Evolutionary conservation across 2,329 filamentous ascomycete genomes (phyloP).

Genomic region (Colletotrichum cereale): DNA sequence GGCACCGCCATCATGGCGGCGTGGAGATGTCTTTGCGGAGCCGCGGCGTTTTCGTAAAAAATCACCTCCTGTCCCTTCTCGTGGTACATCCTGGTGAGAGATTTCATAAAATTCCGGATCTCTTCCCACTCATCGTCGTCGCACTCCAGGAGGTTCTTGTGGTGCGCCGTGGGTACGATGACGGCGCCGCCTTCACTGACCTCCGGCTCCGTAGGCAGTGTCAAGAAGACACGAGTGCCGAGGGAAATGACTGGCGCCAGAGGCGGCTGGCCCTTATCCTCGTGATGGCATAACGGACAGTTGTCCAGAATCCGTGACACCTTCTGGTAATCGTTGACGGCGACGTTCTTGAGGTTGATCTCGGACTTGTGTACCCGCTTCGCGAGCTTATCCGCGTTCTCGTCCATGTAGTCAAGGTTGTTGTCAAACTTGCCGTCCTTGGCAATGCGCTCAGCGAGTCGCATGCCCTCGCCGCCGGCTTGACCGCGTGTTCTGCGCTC

Average conservation of each 20-base stretch:
- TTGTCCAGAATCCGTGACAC: conserved; percentile 87
- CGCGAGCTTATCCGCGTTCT: conserved; percentile 92
- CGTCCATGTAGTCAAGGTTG: conserved; percentile 96
- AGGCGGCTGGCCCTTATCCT: conserved; percentile 80
- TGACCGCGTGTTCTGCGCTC: conserved; percentile 87
- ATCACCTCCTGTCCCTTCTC: conserved; percentile 91
- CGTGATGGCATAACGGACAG: conserved; percentile 93
- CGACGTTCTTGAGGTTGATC: conserved; percentile 86
- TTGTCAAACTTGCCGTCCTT: conserved; percentile 93
- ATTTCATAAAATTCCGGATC: conserved; percentile 99
- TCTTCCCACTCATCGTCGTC: conserved; percentile 99
- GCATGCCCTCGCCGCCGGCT: conserved; percentile 81
- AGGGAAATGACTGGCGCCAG: conserved; percentile 88
- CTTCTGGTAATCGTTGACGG: conserved; percentile 90
- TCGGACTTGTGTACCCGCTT: conserved; percentile 89
- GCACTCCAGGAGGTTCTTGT: conserved; percentile 92
- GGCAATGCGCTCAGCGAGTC: conserved; percentile 91
- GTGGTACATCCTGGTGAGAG: conserved; percentile 92
- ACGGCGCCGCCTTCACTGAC: conserved; percentile 85
- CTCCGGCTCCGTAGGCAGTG: conserved; percentile 90
- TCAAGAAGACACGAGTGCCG: conserved; percentile 87
- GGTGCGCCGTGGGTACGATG: conserved; percentile 90
- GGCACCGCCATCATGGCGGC: conserved; percentile 89
- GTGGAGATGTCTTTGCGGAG: conserved; percentile 82
- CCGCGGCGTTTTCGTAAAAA: conserved; percentile 97